Base-by-base conservation (phyloP, 768 basidiomycete species). In the Lentinus brumalis region DNA sequence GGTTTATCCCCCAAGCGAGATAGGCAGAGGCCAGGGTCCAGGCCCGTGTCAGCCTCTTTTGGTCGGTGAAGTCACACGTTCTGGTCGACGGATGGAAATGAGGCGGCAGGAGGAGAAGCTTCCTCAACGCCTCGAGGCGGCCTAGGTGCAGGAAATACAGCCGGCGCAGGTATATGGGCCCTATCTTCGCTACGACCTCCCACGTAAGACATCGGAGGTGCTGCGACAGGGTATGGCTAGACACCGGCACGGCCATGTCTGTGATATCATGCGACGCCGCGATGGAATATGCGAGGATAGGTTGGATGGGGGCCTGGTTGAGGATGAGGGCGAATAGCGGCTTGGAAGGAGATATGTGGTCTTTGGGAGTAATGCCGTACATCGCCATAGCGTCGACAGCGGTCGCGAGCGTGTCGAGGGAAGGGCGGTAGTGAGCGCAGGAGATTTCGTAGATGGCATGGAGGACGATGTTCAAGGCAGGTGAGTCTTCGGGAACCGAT, bases 71-170 rank as follows among this genome's bases (percentile, higher is more conserved):
- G 70, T 90, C 86, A 64, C 91, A 92, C 29, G 72, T 69, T 3
- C 78, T 67, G 0, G 83, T 91, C 11, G 89, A 86, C 12, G 85
- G 77, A 69, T 92, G 91, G 1, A 86, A 85, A 54, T 83, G 82
- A 8, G 91, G 91, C 0, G 89, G 89, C 4, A 86, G 81, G 10
- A 87, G 78, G 14, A 93, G 77, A 26, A 92, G 82, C 32, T 88
- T 83, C 70, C 91, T 92, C 31, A 93, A 79, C 10, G 90, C 90
- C 61, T 92, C 91, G 3, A 84, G 77, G 39, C 91, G 87, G 10
- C 90, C 91, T 67, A 91, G 86, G 67, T 93, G 92, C 38, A 93
- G 76, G 69, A 89, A 91, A 71, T 92, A 91, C 31, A 93, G 79
- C 32, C 88, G 84, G 66, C 89, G 91, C 61, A 93, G 76, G 67